Percentiles rank a stretch among this genome's conserved stretches.
Evolutionary conservation across 805 yeast genomes (phyloP).

Genomic region (Priceomyces castillae): DNA sequence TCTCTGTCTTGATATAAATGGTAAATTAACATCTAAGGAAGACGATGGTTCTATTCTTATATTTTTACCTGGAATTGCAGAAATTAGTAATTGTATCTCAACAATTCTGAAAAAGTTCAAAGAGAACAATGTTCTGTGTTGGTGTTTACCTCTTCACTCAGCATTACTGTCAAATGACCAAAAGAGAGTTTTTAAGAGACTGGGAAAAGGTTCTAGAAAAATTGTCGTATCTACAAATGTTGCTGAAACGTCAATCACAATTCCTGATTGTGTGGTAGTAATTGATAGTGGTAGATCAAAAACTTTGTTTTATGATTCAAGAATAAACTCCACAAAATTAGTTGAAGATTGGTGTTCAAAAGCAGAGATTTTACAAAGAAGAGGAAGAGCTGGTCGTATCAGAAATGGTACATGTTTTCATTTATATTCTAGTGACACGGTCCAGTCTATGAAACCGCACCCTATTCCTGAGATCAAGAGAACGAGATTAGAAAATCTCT

Average conservation of each 20-base stretch:
- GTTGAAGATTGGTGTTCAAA: slow-evolving; percentile 83
- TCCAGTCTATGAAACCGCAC: slow-evolving; percentile 55
- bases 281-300: slow-evolving; percentile 87
- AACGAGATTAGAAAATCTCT: slow-evolving; percentile 78
- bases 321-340: slow-evolving; percentile 64
- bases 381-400: slow-evolving; percentile 99
- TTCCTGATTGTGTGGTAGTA: slow-evolving; percentile 91
- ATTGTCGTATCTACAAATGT: slow-evolving; percentile 88
- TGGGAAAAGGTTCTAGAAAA: slow-evolving; percentile 60
- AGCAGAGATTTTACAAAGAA: slow-evolving; percentile 86
- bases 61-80: slow-evolving; percentile 89
- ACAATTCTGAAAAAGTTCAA: slow-evolving; percentile 22
- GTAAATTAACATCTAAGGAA: slow-evolving; percentile 40
- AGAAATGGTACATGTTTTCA: slow-evolving; percentile 79
- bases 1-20: slow-evolving; percentile 54
- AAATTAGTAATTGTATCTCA: slow-evolving; percentile 67
- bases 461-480: slow-evolving; percentile 90
- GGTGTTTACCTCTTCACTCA: slow-evolving; percentile 80
- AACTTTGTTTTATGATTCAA: slow-evolving; percentile 66
- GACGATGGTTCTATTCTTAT: slow-evolving; percentile 72
- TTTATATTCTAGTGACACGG: slow-evolving; percentile 63
- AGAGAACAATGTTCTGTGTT: slow-evolving; percentile 16
- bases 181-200: slow-evolving; percentile 61
- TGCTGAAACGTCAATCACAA: slow-evolving; percentile 95
- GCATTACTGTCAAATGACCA: slow-evolving; percentile 84